Evolutionary conservation across 1,139 yeast genomes (phyloP).

Genomic region (Magnusiomyces sp.): DNA sequence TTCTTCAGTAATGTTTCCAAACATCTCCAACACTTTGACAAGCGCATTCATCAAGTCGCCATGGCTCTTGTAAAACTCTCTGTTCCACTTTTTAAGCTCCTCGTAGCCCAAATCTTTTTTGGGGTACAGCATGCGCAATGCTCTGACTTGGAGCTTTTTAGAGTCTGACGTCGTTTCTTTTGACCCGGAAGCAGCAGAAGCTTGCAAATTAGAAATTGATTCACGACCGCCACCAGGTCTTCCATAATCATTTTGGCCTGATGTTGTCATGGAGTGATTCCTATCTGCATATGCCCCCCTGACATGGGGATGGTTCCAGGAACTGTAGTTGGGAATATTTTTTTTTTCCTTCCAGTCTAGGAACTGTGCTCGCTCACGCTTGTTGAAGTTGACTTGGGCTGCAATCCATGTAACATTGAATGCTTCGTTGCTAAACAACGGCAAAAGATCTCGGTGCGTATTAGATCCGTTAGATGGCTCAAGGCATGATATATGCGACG

Average conservation of each 20-base stretch:
- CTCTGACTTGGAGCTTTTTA: neutral
- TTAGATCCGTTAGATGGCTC: neutral
- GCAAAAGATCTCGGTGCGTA: neutral
- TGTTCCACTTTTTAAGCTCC: slow-evolving; percentile 2
- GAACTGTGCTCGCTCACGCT: slow-evolving; percentile 1
- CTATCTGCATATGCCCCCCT: neutral
- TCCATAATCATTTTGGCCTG: too few relatives aligned
- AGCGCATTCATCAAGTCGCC: slow-evolving; percentile 4
- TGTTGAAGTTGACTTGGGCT: slow-evolving; percentile 3
- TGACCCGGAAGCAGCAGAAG: neutral
- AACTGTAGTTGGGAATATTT: neutral
- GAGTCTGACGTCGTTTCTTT: neutral
- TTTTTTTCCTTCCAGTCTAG: neutral
- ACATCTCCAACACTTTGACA: neutral
- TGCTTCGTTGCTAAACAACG: slow-evolving; percentile 1
- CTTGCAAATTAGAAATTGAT: neutral
- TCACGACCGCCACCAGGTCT: neutral
- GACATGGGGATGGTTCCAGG: neutral
- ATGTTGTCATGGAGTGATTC: too few relatives aligned
- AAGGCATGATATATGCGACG: neutral
- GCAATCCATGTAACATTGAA: neutral
- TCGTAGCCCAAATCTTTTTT: neutral
- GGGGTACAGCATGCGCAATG: slow-evolving; percentile 1
- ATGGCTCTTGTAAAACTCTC: neutral
- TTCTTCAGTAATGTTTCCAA: neutral